Conservation (phyloP, 148 eudicot species). For the Silene latifolia region DNA sequence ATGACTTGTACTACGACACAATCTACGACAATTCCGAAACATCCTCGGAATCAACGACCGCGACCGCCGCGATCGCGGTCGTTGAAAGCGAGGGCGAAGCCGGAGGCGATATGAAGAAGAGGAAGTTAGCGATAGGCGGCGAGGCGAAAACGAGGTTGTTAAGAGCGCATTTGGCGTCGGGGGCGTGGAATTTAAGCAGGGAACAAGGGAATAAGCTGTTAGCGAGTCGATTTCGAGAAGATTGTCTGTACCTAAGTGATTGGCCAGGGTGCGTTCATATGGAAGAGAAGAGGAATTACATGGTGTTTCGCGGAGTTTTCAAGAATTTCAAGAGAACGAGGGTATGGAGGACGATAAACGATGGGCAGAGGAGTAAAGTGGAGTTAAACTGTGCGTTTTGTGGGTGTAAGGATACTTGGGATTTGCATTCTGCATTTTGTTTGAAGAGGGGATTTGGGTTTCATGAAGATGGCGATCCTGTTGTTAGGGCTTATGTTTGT, state of each 20-base stretch:
- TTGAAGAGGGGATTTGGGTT: constrained; percentile 78
- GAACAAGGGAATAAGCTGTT: constrained; percentile 83
- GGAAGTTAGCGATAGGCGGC: constrained; percentile 23
- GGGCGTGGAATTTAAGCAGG: constrained; percentile 64
- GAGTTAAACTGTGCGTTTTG: constrained; percentile 76
- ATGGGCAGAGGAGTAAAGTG: constrained; percentile 52
- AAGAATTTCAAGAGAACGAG: constrained; percentile 70
- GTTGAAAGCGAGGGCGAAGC: not conserved
- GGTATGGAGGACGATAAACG: constrained; percentile 92
- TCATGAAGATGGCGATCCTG: constrained; percentile 93
- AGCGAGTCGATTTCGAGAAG: constrained; percentile 75
- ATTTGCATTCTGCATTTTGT: constrained; percentile 87
- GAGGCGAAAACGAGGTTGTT: too few species aligned
- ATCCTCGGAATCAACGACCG: too few species aligned
- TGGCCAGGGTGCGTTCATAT: constrained; percentile 92
- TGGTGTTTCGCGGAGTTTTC: constrained; percentile 82
- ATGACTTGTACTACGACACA: constrained; percentile 69
- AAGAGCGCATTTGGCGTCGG: constrained; percentile 66
- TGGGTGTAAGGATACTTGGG: constrained; percentile 64
- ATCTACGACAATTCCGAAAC: constrained; percentile 53
- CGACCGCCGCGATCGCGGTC: too few species aligned
- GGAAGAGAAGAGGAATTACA: constrained; percentile 78
- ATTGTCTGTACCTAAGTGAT: constrained; percentile 74
- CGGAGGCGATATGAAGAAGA: constrained; percentile 29
- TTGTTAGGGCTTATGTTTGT: constrained; percentile 86